A percentile compares a stretch with the other conserved stretches of the same genome.
Conservation (phyloP, 2,329 filamentous ascomycete species). For the Penicillium sp. region DNA sequence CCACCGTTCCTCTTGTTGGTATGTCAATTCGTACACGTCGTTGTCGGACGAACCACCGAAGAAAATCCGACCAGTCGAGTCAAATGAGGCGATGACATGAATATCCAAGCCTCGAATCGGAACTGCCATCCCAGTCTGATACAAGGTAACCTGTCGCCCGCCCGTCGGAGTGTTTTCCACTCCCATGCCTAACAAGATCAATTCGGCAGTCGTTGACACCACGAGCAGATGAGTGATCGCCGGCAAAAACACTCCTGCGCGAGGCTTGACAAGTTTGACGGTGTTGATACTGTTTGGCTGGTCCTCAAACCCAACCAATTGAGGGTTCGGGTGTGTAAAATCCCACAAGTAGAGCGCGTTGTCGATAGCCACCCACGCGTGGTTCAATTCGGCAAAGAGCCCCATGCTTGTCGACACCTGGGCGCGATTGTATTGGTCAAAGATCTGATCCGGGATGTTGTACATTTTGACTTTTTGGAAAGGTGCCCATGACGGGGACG, state of each 20-base stretch:
- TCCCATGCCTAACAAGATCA: constrained; percentile 83
- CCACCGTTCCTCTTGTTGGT: constrained; percentile 97
- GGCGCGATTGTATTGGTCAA: constrained; percentile 86
- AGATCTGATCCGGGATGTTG: constrained; percentile 86
- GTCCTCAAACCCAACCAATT: constrained; percentile 89
- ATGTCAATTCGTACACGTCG: constrained; percentile 90
- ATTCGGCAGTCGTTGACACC: constrained; percentile 80
- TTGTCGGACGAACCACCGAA: constrained; percentile 79
- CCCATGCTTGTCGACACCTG: constrained; percentile 93
- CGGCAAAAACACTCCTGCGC: constrained; percentile 80
- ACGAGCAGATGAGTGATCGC: constrained; percentile 86
- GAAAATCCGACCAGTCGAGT: constrained; percentile 84
- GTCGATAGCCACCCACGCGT: constrained; percentile 95
- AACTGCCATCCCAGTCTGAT: constrained; percentile 83
- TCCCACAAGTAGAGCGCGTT: constrained; percentile 97
- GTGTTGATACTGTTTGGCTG: constrained; percentile 83
- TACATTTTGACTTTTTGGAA: constrained; percentile 87
- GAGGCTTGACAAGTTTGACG: constrained; percentile 84
- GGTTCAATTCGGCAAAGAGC: constrained; percentile 88
- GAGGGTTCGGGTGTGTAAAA: constrained; percentile 88
- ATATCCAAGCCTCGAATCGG: constrained; percentile 75
- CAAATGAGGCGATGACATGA: constrained; percentile 73
- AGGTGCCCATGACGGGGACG: constrained; percentile 71
- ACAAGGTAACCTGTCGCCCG: constrained; percentile 72
- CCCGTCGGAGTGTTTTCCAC: constrained; percentile 64